Conservation (phyloP, 2,329 filamentous ascomycete species). For the Cytospora chrysosperma region DNA sequence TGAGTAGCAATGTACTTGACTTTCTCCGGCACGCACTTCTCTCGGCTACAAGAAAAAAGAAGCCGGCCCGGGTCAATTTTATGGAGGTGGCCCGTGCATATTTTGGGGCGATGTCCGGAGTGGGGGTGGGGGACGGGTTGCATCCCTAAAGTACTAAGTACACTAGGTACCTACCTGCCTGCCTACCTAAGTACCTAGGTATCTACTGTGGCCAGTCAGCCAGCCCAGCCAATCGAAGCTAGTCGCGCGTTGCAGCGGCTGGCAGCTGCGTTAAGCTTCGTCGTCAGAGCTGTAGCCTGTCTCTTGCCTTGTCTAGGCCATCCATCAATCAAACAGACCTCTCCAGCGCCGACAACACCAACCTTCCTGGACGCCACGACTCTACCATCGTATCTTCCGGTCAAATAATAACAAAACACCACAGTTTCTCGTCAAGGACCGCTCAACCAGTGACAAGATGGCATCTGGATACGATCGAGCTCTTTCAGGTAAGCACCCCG, state of each 20-base stretch:
- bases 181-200: too few relatives aligned
- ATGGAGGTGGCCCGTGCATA: neutral
- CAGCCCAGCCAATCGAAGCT: constrained; percentile 19
- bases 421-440: neutral
- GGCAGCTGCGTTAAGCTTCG: constrained; percentile 23
- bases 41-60: neutral
- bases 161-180: too few relatives aligned
- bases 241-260: constrained; percentile 2
- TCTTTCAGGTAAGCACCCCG: constrained; percentile 76
- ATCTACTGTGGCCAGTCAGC: too few relatives aligned
- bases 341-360: constrained; percentile 11
- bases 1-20: neutral
- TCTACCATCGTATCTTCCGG: neutral
- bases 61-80: neutral
- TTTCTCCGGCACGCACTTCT: neutral
- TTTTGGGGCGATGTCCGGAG: too few relatives aligned
- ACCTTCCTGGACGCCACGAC: constrained; percentile 16
- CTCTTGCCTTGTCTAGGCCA: constrained; percentile 27
- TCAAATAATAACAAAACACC: too few relatives aligned
- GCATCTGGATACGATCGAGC: constrained; percentile 98
- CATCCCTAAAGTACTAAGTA: too few relatives aligned
- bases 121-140: too few relatives aligned
- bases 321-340: constrained; percentile 14
- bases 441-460: constrained; percentile 46
- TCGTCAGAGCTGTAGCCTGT: constrained; percentile 30